phyloP scores from a whole-genome alignment of 1,139 yeast species.

The Geotrichum histeridarum region DNA sequence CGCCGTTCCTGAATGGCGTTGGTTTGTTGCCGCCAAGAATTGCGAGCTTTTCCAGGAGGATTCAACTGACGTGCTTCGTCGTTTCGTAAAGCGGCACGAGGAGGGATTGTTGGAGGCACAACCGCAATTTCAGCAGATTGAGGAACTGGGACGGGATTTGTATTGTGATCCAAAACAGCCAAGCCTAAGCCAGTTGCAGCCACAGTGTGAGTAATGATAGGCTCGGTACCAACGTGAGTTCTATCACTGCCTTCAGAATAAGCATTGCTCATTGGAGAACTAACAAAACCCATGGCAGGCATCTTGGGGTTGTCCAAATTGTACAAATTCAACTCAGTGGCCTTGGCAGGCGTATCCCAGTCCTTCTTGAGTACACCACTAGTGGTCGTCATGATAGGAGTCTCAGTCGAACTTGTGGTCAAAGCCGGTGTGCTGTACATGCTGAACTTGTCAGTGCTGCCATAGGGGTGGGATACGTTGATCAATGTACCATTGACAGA shows the following conservation, averaged over 20 bases:
- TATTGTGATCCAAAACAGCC: background rate
- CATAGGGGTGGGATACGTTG: background rate
- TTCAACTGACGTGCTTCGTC: background rate
- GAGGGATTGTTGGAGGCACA: background rate
- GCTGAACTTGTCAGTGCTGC: conserved; percentile 12
- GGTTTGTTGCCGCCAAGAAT: conserved; percentile 69
- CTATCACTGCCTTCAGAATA: conserved; percentile 12
- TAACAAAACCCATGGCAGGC: background rate
- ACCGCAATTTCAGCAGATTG: background rate
- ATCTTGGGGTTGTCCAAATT: conserved; percentile 16
- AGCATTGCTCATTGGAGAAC: conserved; percentile 3
- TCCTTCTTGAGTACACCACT: conserved; percentile 1
- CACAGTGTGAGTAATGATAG: background rate
- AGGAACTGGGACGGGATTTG: background rate
- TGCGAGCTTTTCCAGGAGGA: conserved; percentile 35
- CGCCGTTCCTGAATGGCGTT: conserved; percentile 26
- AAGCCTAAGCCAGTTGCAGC: background rate
- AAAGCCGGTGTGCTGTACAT: conserved; percentile 9
- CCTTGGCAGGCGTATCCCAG: conserved; percentile 16
- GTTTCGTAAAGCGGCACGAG: background rate
- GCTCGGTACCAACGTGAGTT: conserved; percentile 9
- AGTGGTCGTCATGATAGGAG: background rate
- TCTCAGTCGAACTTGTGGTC: background rate
- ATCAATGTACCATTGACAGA: background rate
- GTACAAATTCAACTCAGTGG: conserved; percentile 15